A percentile compares a stretch with the other conserved stretches of the same genome.
These are phyloP conservation scores for Sisymbrium irio DNA, from an alignment of 345 rosid genomes.

Conservation along the genomic window DNA sequence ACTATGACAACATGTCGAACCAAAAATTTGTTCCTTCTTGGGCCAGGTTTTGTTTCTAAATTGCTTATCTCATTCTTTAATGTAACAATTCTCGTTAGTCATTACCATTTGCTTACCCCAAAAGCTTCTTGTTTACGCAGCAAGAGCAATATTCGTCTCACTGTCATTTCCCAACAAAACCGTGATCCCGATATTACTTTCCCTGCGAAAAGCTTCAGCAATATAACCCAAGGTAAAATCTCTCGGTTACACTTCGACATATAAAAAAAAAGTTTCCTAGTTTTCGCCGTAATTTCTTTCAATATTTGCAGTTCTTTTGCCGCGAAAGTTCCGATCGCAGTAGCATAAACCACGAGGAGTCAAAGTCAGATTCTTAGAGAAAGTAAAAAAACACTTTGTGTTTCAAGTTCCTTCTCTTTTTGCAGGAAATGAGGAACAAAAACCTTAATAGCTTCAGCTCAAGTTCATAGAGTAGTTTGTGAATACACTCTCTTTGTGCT, in stretches of 20 bases:
- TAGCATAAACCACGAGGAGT: slow-evolving; percentile 8
- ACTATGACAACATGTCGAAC: slow-evolving; percentile 44
- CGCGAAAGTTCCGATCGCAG: slow-evolving; percentile 13
- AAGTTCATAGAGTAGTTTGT: slow-evolving; percentile 3
- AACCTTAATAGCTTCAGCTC: slow-evolving; percentile 10
- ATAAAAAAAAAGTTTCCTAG: background rate
- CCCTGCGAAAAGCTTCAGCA: slow-evolving; percentile 48
- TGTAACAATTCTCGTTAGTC: background rate
- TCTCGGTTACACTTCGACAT: background rate
- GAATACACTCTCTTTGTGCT: slow-evolving; percentile 11
- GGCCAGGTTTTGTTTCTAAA: slow-evolving; percentile 59
- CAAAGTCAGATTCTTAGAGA: slow-evolving; percentile 11
- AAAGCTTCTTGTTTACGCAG: slow-evolving; percentile 42
- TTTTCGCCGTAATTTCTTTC: background rate
- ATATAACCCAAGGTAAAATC: slow-evolving; percentile 55
- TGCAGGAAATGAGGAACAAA: slow-evolving; percentile 12
- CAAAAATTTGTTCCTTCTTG: slow-evolving; percentile 75
- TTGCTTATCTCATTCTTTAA: slow-evolving; percentile 1
- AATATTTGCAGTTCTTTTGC: slow-evolving; percentile 29
- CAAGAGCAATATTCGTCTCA: slow-evolving; percentile 42
- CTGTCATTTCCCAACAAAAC: slow-evolving; percentile 47
- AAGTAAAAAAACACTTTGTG: background rate
- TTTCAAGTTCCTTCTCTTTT: slow-evolving; percentile 4
- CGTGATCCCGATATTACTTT: slow-evolving; percentile 51
- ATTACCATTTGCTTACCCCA: slow-evolving; percentile 11